Evolutionary conservation across 2,329 filamentous ascomycete genomes (phyloP).

Genomic region (Rhynchosporium secalis): DNA sequence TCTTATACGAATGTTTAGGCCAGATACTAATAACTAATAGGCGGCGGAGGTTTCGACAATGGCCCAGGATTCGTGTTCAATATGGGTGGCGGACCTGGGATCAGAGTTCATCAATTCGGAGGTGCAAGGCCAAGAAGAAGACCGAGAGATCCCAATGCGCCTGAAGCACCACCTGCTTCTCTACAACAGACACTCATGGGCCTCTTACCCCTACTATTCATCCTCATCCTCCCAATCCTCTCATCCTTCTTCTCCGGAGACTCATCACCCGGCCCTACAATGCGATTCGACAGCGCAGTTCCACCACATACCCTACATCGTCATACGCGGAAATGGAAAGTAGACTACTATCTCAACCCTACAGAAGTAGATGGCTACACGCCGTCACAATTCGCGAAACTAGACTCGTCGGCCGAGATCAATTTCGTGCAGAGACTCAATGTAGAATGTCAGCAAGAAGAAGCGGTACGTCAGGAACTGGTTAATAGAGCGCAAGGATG

Average conservation of each 20-base stretch:
- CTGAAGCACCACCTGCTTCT: constrained; percentile 52
- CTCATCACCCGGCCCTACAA: constrained; percentile 60
- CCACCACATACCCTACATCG: constrained; percentile 75
- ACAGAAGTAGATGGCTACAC: constrained; percentile 71
- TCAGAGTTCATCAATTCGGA: constrained; percentile 94
- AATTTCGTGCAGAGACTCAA: constrained; percentile 68
- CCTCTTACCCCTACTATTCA: constrained; percentile 81
- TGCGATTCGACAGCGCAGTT: constrained; percentile 72
- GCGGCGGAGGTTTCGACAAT: constrained; percentile 62
- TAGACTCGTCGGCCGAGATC: constrained; percentile 78
- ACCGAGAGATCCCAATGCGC: constrained; percentile 63
- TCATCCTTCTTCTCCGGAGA: constrained; percentile 72
- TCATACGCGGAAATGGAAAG: constrained; percentile 66
- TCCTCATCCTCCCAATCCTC: constrained; percentile 83
- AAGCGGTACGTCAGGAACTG: constrained; percentile 53
- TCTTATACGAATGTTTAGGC: not conserved
- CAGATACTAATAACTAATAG: constrained; percentile 26
- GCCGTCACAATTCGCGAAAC: constrained; percentile 64
- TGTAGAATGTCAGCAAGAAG: constrained; percentile 74
- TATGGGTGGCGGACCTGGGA: constrained; percentile 84
- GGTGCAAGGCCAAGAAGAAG: constrained; percentile 74
- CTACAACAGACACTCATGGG: constrained; percentile 61
- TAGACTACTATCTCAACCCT: constrained; percentile 86
- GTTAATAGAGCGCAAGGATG: constrained; percentile 69
- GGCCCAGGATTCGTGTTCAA: constrained; percentile 95